Base-by-base conservation (phyloP, 495 filamentous ascomycete genomes). In the Neurospora tetrasperma region DNA sequence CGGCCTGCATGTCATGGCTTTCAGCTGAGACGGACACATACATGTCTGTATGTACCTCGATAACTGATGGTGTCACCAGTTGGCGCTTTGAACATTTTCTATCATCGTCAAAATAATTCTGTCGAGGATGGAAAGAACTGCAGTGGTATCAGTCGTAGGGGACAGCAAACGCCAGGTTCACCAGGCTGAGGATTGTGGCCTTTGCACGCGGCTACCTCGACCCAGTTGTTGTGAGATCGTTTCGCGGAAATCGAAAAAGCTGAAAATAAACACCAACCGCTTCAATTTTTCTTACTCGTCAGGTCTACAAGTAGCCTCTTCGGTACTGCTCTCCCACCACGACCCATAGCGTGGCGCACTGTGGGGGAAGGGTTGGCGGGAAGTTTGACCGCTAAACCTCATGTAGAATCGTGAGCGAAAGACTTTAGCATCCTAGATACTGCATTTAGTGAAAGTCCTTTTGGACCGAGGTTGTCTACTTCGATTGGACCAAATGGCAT, bases 191-290 rank as follows among this genome's bases (percentile, higher is more conserved):
- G 62, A 66, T 44, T 31, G 69, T 62, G 44, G 14, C 71, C 42
- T 71, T 62, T 48, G 14, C 42, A 48, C 70, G 70, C 70, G 48
- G 41, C 54, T 59, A 70, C 41, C 41, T 35, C 48, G 14, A 62
- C 69, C 41, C 11, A 39, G 38, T 40, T 20, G n/a, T 71, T 42
- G 68, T 31, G 18, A 41, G 44, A 41, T n/a, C 11, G 43, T 71
- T 71, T 14, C 20, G 27, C 14, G 54, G 54, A 39, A 48, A 5
- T 42, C 23, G 20, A 69, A 38, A 23, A 54, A 48, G 20, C 72
- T 54, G 72, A 59, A 73, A 73, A 73, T 70, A 73, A 69, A 73
- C 68, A 31, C 68, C 66, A 73, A 73, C 70, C 72, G 68, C 43
- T 46, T 38, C 31, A 6, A 31, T 10, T 8, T 23, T 11, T 31